A percentile compares a stretch with the other conserved stretches of the same genome.
Evolutionary conservation across 2,329 filamentous ascomycete genomes (phyloP).

Genomic region (Macrophomina tecta): DNA sequence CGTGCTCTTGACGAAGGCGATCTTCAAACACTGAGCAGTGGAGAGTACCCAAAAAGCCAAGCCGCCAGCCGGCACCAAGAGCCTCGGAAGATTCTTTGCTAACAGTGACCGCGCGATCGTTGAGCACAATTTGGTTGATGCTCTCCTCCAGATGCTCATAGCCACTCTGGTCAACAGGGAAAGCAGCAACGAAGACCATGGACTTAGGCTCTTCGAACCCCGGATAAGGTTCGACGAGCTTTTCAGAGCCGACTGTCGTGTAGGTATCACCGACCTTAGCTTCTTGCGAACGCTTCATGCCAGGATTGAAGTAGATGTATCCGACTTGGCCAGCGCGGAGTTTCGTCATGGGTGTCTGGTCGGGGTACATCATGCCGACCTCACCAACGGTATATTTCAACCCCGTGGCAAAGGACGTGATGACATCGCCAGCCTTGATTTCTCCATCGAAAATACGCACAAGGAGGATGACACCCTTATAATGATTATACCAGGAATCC

Average conservation of each 20-base stretch:
- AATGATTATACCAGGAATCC: constrained; percentile 98
- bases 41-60: constrained; percentile 94
- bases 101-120: constrained; percentile 91
- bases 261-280: constrained; percentile 96
- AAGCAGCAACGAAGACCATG: constrained; percentile 98
- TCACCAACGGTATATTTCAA: constrained; percentile 93
- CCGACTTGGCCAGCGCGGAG: constrained; percentile 93
- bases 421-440: constrained; percentile 79
- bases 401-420: constrained; percentile 88
- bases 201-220: constrained; percentile 97
- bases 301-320: constrained; percentile 96
- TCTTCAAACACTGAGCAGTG: constrained; percentile 99
- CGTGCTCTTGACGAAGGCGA: constrained; percentile 90
- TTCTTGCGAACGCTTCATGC: constrained; percentile 96
- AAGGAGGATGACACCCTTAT: constrained; percentile 89
- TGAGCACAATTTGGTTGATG: constrained; percentile 90
- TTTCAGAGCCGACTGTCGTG: constrained; percentile 79
- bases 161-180: constrained; percentile 88
- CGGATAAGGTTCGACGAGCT: constrained; percentile 77
- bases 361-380: constrained; percentile 94
- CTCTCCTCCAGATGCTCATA: constrained; percentile 89
- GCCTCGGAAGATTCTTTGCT: constrained; percentile 95
- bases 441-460: constrained; percentile 91
- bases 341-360: constrained; percentile 78
- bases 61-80: constrained; percentile 87